These are phyloP conservation scores for Tribonema minus DNA, from an alignment of 108 stramenopile species.

Conservation along the genomic window DNA sequence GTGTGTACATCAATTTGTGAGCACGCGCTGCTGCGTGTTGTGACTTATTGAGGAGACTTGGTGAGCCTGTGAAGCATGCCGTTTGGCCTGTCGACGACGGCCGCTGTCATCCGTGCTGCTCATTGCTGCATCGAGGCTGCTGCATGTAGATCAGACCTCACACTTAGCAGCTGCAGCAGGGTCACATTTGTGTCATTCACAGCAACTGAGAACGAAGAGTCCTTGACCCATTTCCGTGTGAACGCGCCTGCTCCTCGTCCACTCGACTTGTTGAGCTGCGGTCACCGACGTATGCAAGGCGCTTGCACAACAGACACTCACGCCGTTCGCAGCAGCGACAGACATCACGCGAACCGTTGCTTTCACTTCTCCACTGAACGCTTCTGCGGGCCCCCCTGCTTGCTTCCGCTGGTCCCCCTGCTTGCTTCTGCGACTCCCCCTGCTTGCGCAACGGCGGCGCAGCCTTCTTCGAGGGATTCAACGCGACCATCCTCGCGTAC, in stretches of 20 bases:
- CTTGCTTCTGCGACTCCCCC: not conserved
- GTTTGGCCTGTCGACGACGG: not conserved
- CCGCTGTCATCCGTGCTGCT: not conserved
- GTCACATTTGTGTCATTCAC: not conserved
- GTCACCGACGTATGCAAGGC: not conserved
- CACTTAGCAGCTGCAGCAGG: not conserved
- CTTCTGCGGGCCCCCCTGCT: not conserved
- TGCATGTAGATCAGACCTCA: not conserved
- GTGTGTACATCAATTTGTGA: not conserved
- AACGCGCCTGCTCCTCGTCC: too few relatives aligned
- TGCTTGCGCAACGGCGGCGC: not conserved
- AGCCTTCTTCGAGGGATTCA: conserved; percentile 45
- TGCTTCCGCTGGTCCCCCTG: not conserved
- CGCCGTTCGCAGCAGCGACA: not conserved
- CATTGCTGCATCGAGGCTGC: not conserved
- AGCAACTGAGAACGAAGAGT: not conserved
- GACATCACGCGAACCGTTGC: not conserved
- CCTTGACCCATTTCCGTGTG: not conserved
- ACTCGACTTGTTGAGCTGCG: not conserved
- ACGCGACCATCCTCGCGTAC: conserved; percentile 42
- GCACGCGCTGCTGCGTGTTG: not conserved
- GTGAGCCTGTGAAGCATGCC: not conserved
- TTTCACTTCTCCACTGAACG: not conserved
- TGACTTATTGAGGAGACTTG: not conserved
- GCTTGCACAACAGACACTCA: not conserved